Conservation (phyloP, 192 early-diverging fungal species). For the Funneliformis mosseae region DNA sequence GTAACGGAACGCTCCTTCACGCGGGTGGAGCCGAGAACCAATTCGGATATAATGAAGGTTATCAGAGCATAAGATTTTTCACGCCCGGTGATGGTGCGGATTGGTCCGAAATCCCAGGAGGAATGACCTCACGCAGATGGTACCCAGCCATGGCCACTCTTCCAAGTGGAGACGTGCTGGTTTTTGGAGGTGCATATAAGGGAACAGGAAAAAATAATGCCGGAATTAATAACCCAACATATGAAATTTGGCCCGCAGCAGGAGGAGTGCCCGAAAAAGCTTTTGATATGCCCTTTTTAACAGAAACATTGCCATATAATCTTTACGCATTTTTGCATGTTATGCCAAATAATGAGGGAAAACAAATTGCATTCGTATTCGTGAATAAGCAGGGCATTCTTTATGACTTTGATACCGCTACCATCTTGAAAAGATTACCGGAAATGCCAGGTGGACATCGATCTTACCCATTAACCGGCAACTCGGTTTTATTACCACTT, state of each 20-base stretch:
- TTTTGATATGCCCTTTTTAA: slow-evolving; percentile 46
- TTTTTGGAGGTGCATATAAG: slow-evolving; percentile 57
- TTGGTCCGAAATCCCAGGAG: slow-evolving; percentile 47
- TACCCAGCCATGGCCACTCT: slow-evolving; percentile 51
- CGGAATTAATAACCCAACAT: slow-evolving; percentile 52
- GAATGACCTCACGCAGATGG: slow-evolving; percentile 51
- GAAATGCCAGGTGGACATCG: slow-evolving; percentile 48
- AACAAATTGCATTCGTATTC: slow-evolving; percentile 53
- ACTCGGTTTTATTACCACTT: slow-evolving; percentile 58
- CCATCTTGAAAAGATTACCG: slow-evolving; percentile 45
- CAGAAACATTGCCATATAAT: slow-evolving; percentile 54
- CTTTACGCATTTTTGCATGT: slow-evolving; percentile 55
- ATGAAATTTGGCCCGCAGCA: slow-evolving; percentile 35
- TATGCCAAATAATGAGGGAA: slow-evolving; percentile 36
- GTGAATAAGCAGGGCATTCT: slow-evolving; percentile 54
- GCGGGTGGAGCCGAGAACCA: slow-evolving; percentile 49
- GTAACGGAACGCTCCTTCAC: slow-evolving; percentile 53
- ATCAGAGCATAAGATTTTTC: slow-evolving; percentile 48
- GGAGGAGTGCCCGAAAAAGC: slow-evolving; percentile 23
- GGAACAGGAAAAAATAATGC: slow-evolving; percentile 45
- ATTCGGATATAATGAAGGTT: slow-evolving; percentile 35
- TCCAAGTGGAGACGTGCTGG: slow-evolving; percentile 50
- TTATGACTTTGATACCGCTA: slow-evolving; percentile 46
- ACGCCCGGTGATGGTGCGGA: slow-evolving; percentile 45
- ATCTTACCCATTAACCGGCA: slow-evolving; percentile 63